Evolutionary conservation across 1,139 yeast species (phyloP).

Genomic region (Wickerhamomyces sp.): DNA sequence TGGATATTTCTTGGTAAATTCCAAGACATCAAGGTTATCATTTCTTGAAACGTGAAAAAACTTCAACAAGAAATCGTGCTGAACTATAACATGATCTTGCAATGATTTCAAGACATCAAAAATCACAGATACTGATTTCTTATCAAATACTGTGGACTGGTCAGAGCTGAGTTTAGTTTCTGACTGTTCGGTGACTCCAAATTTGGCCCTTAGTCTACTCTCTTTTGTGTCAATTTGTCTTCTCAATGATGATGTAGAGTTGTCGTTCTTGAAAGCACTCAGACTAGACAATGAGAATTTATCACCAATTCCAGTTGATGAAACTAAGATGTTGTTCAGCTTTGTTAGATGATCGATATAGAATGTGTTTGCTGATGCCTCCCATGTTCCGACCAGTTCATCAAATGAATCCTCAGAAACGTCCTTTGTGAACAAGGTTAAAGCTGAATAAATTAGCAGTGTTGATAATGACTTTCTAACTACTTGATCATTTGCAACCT

Average conservation of each 20-base stretch:
- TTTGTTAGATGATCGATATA: conserved; percentile 11
- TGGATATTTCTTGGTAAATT: conserved; percentile 35
- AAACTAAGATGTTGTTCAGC: conserved; percentile 13
- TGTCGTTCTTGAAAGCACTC: conserved; percentile 9
- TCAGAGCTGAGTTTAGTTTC: not conserved
- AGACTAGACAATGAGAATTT: conserved; percentile 18
- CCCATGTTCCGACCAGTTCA: conserved; percentile 32
- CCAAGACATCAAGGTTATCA: conserved; percentile 38
- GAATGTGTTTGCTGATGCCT: conserved; percentile 12
- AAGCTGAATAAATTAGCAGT: conserved; percentile 52
- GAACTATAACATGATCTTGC: conserved; percentile 41
- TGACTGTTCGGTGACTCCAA: conserved; percentile 16
- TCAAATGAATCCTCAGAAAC: conserved; percentile 39
- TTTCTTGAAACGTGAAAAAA: conserved; percentile 62
- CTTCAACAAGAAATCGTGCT: conserved; percentile 60
- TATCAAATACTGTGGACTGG: not conserved
- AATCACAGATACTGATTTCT: conserved; percentile 1
- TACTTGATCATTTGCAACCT: conserved; percentile 26
- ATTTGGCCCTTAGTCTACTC: conserved; percentile 13
- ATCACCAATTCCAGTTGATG: conserved; percentile 4
- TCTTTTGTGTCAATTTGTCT: conserved; percentile 10
- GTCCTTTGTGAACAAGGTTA: conserved; percentile 62
- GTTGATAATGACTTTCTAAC: conserved; percentile 31
- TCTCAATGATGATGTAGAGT: not conserved
- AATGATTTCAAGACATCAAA: conserved; percentile 29